Conservation (phyloP, 805 yeast species). For the Metschnikowia lochheadii region DNA sequence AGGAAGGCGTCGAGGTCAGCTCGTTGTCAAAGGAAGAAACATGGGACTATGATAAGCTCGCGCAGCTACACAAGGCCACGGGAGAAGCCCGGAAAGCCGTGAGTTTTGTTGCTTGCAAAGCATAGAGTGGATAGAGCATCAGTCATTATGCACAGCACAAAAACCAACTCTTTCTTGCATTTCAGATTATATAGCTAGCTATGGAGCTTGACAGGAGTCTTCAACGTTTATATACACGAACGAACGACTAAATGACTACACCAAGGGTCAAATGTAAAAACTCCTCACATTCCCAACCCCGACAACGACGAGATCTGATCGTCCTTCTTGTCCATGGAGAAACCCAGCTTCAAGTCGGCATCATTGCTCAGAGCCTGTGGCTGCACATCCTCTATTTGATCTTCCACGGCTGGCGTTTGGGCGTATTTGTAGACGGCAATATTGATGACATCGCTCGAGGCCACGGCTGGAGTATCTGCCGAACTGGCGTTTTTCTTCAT, state of each 20-base stretch:
- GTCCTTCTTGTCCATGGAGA: conserved; percentile 22
- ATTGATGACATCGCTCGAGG: conserved; percentile 40
- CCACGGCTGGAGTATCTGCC: conserved; percentile 4
- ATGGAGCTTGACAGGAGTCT: neutral
- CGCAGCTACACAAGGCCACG: conserved; percentile 44
- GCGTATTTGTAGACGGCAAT: conserved; percentile 35
- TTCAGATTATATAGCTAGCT: neutral
- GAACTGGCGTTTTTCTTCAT: conserved; percentile 21
- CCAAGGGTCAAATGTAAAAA: neutral
- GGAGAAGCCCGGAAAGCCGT: conserved; percentile 57
- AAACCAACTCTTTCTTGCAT: neutral
- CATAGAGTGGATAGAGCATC: neutral
- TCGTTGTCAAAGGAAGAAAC: conserved; percentile 34
- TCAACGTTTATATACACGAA: neutral
- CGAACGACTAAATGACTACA: neutral
- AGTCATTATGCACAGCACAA: conserved; percentile 1
- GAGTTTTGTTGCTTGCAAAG: conserved; percentile 42
- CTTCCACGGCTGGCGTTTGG: conserved; percentile 45
- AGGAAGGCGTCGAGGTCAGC: conserved; percentile 40
- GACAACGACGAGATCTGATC: conserved; percentile 22
- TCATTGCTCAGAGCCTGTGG: conserved; percentile 15
- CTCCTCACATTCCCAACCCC: conserved; percentile 19
- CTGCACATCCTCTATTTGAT: conserved; percentile 21
- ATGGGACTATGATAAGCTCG: conserved; percentile 55
- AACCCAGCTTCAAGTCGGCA: conserved; percentile 22